Evolutionary conservation across 2,329 filamentous ascomycete genomes (phyloP).

Genomic region (Aspergillus spinulosporus): DNA sequence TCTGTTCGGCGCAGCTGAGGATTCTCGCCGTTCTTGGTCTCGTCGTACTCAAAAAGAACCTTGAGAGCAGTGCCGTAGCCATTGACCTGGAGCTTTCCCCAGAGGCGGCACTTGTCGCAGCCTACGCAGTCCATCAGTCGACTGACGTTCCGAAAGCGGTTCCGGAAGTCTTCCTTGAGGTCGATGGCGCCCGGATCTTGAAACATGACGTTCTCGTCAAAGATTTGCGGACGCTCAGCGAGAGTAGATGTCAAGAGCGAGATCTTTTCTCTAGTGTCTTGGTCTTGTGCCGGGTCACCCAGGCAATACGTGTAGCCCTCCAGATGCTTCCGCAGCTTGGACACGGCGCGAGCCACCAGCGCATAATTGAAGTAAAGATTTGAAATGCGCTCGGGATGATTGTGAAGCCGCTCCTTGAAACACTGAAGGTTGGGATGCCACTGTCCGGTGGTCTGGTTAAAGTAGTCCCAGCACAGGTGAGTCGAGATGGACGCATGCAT

Average conservation of each 20-base stretch:
- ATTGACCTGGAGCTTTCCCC: constrained; percentile 94
- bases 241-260: constrained; percentile 70
- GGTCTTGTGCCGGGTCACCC: constrained; percentile 77
- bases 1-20: constrained; percentile 83
- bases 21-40: constrained; percentile 61
- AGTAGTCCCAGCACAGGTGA: constrained; percentile 91
- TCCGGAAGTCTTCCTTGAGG: constrained; percentile 95
- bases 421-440: constrained; percentile 91
- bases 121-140: constrained; percentile 98
- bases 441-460: constrained; percentile 90
- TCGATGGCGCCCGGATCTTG: constrained; percentile 64
- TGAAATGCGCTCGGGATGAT: constrained; percentile 84
- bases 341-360: constrained; percentile 84
- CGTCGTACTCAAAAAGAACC: constrained; percentile 90
- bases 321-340: constrained; percentile 82
- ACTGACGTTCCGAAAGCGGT: constrained; percentile 94
- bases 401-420: constrained; percentile 82
- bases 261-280: constrained; percentile 76
- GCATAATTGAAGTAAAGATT: constrained; percentile 99
- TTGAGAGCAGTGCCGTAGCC: constrained; percentile 95
- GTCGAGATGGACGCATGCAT: constrained; percentile 99
- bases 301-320: constrained; percentile 87
- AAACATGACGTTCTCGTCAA: constrained; percentile 96
- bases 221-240: constrained; percentile 70
- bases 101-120: constrained; percentile 96